These are phyloP conservation scores for Pythium chondricola DNA, from an alignment of 352 stramenopile species.

Conservation along the genomic window DNA sequence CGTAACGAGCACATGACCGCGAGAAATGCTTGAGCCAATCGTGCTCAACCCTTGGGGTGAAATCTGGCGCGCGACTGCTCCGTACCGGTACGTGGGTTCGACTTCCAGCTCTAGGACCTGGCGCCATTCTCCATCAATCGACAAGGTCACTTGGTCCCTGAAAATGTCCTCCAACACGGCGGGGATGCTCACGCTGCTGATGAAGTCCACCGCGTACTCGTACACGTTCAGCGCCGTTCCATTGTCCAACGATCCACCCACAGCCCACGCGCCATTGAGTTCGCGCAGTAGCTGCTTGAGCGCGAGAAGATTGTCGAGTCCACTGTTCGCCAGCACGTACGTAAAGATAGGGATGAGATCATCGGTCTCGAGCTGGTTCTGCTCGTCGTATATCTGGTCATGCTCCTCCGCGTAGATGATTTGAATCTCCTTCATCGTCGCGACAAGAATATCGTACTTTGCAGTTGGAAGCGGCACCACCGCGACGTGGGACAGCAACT, in stretches of 20 bases:
- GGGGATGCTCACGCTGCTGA: constrained; percentile 81
- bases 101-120: constrained; percentile 76
- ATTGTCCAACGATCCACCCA: constrained; percentile 52
- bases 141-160: constrained; percentile 86
- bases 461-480: constrained; percentile 44
- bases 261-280: constrained; percentile 64
- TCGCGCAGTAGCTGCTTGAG: constrained; percentile 70
- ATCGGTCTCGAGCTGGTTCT: constrained; percentile 62
- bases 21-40: constrained; percentile 66
- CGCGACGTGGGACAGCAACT: constrained; percentile 59
- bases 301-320: constrained; percentile 78
- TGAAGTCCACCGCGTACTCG: constrained; percentile 77
- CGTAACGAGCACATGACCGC: constrained; percentile 76
- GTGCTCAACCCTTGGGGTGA: constrained; percentile 63
- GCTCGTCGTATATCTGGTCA: constrained; percentile 38
- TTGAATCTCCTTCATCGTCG: constrained; percentile 73
- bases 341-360: constrained; percentile 88
- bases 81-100: constrained; percentile 81
- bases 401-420: constrained; percentile 72
- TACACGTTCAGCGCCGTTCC: constrained; percentile 66
- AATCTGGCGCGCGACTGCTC: constrained; percentile 73
- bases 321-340: constrained; percentile 84
- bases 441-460: constrained; percentile 77
- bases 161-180: constrained; percentile 87
- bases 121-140: constrained; percentile 81